Conservation (phyloP, 2,329 filamentous ascomycete genomes). For the Epichloe elymi region DNA sequence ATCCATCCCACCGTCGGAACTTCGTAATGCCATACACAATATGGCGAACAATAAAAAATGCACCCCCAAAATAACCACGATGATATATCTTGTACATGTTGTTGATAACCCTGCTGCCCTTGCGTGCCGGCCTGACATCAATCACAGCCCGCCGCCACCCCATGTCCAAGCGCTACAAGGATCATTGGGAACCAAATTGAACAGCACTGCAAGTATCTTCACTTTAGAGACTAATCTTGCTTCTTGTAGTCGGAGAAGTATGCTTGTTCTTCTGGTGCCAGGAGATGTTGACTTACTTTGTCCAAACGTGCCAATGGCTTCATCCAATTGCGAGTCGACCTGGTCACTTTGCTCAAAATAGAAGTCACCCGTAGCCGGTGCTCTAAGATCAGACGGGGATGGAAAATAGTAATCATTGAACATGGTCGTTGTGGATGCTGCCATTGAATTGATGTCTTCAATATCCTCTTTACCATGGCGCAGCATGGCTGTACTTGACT, state of each 20-base stretch:
- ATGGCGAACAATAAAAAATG: too few species aligned
- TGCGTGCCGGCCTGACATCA: too few species aligned
- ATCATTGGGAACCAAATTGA: conserved; percentile 4
- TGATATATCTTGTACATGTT: too few species aligned
- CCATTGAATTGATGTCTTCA: background rate
- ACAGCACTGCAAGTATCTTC: background rate
- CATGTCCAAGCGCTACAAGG: conserved; percentile 3
- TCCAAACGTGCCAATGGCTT: conserved; percentile 3
- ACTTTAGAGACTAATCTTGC: background rate
- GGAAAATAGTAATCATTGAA: background rate
- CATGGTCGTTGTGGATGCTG: background rate
- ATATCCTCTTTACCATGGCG: background rate
- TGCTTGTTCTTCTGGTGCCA: too few species aligned
- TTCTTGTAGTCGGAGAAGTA: too few species aligned
- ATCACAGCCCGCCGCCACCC: conserved; percentile 1
- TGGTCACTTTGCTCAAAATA: conserved; percentile 1
- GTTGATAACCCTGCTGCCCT: too few species aligned
- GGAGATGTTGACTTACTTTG: conserved; percentile 1
- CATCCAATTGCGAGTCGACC: conserved; percentile 2
- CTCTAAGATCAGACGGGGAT: background rate
- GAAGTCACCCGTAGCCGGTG: background rate
- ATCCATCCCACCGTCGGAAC: too few species aligned
- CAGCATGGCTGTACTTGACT: background rate
- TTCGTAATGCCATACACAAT: too few species aligned
- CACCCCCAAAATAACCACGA: too few species aligned